Base-by-base conservation (phyloP, 192 early-diverging fungal genomes). In the Dimargaris cristalligena region DNA sequence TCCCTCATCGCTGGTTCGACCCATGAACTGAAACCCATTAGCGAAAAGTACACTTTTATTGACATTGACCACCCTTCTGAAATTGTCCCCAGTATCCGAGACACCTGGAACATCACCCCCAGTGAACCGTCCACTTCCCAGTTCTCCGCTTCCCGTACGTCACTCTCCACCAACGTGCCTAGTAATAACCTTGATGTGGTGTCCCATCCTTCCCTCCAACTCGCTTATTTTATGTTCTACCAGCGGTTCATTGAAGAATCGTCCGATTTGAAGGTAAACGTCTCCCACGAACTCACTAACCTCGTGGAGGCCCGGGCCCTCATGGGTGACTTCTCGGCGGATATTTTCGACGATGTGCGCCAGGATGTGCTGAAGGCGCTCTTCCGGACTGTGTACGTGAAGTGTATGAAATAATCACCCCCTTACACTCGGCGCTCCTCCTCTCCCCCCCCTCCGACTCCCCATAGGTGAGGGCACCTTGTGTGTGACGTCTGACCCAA, bases 371-470 rank as follows among this genome's bases (percentile, higher is more conserved):
- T 56, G 3, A 56, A 56, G 30, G 20, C 29, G 26, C 13, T 56
- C 2, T 56, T 56, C 14, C 30, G 34, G 31, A 33, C 30, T n/a
- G 54, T 56, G 20, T 56, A 33, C 31, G 16, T 56, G 23, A 56
- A 56, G 34, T 62, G 16, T 34, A 46, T 63, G 11, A 23, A 30
- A 23, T 65, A 45, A 64, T n/a, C n/a, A n/a, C n/a, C n/a, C n/a
- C n/a, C n/a, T n/a, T n/a, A n/a, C n/a, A n/a, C n/a, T n/a, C n/a
- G n/a, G n/a, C n/a, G n/a, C n/a, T n/a, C n/a, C n/a, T n/a, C n/a
- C n/a, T n/a, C n/a, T n/a, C n/a, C n/a, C n/a, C n/a, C n/a, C n/a
- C n/a, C n/a, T n/a, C n/a, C n/a, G n/a, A n/a, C n/a, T n/a, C n/a
- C n/a, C n/a, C n/a, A n/a, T n/a, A n/a, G n/a, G n/a, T n/a, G n/a